Conservation (phyloP, 2,329 filamentous ascomycete species). For the Helminthosporium solani region DNA sequence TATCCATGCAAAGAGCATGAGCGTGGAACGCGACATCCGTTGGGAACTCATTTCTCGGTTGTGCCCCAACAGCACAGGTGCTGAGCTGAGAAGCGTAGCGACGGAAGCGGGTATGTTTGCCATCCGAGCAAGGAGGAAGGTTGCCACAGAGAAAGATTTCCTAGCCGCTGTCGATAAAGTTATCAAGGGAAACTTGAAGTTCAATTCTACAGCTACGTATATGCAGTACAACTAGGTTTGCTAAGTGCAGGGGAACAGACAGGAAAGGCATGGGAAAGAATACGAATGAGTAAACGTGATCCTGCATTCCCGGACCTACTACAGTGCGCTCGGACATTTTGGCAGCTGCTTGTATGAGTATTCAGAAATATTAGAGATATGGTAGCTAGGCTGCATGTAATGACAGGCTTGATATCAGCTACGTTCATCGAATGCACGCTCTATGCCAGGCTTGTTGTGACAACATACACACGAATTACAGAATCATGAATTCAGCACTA, state of each 20-base stretch:
- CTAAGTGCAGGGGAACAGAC: neutral
- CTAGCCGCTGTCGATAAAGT: conserved; percentile 98
- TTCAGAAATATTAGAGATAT: neutral
- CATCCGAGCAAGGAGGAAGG: conserved; percentile 90
- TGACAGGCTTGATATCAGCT: neutral
- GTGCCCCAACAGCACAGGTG: conserved; percentile 95
- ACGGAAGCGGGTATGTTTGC: conserved; percentile 99
- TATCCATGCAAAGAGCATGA: conserved; percentile 99
- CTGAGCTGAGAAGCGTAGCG: conserved; percentile 92
- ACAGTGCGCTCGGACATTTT: neutral
- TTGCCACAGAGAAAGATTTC: conserved; percentile 98
- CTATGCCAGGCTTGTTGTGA: too few relatives aligned
- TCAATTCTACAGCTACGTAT: conserved; percentile 97
- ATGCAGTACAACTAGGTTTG: conserved; percentile 91
- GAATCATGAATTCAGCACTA: too few relatives aligned
- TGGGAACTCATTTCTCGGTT: conserved; percentile 98
- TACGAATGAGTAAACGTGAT: neutral
- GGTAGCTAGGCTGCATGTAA: conserved; percentile 3
- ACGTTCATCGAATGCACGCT: too few relatives aligned
- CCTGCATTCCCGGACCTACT: neutral
- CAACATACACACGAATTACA: too few relatives aligned
- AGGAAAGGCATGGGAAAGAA: neutral
- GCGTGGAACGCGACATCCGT: conserved; percentile 95
- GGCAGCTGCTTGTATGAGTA: conserved; percentile 8
- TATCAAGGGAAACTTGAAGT: conserved; percentile 98